A percentile compares a stretch with the other conserved stretches of the same genome.
Conservation (phyloP, 202 grass and related monocot genomes). For the Eragrostis tef region DNA sequence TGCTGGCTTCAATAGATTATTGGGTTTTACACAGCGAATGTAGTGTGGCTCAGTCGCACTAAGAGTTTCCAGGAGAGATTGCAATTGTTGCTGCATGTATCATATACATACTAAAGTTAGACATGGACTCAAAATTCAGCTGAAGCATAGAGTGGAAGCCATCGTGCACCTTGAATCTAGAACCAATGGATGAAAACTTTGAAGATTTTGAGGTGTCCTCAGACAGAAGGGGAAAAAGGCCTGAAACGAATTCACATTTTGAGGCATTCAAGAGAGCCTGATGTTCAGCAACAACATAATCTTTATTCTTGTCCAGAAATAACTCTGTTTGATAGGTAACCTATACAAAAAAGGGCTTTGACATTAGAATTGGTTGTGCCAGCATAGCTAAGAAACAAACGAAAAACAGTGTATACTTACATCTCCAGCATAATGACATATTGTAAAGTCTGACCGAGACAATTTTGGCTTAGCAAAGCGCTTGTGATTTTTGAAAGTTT, state of each 20-base stretch:
- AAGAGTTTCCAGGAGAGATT: slow-evolving; percentile 91
- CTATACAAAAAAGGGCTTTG: slow-evolving; percentile 45
- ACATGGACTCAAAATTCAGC: slow-evolving; percentile 36
- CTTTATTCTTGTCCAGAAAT: slow-evolving; percentile 98
- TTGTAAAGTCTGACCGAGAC: slow-evolving; percentile 88
- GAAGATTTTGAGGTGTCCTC: slow-evolving; percentile 88
- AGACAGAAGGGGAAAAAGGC: slow-evolving; percentile 67
- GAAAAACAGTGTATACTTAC: slow-evolving; percentile 62
- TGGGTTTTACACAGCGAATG: slow-evolving; percentile 99
- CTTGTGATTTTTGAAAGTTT: slow-evolving; percentile 90
- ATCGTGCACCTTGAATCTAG: slow-evolving; percentile 80
- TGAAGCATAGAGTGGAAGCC: slow-evolving; percentile 38
- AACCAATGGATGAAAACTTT: slow-evolving; percentile 97
- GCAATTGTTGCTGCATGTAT: slow-evolving; percentile 92
- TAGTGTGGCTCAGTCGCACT: slow-evolving; percentile 97
- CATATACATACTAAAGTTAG: slow-evolving; percentile 40
- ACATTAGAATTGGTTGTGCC: slow-evolving; percentile 39
- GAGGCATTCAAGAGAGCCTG: slow-evolving; percentile 84
- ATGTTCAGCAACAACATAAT: slow-evolving; percentile 98
- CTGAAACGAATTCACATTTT: slow-evolving; percentile 73
- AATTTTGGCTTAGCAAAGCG: slow-evolving; percentile 92
- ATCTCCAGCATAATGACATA: slow-evolving; percentile 96
- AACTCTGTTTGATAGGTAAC: slow-evolving; percentile 95
- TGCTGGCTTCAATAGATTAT: slow-evolving; percentile 93
- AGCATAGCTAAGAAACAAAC: slow-evolving; percentile 25